These are phyloP conservation scores for Xylariaceae sp. DNA, from an alignment of 2,329 filamentous ascomycete genomes.

Conservation along the genomic window DNA sequence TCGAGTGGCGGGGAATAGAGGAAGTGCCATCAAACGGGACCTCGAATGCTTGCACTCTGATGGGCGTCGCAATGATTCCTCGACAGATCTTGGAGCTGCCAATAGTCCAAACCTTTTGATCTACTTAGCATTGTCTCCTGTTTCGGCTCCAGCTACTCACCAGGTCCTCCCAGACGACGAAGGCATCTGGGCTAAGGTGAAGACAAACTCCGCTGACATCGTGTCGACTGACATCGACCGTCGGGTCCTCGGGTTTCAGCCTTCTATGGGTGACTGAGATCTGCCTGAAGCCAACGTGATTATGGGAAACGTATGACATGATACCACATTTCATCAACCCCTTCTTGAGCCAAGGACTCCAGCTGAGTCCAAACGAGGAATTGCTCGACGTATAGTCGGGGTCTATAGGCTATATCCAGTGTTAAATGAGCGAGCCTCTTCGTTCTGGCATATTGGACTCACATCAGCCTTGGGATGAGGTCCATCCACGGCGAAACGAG, in stretches of 20 bases:
- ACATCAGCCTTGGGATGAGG: conserved; percentile 38
- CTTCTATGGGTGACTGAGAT: conserved; percentile 39
- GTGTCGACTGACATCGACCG: conserved; percentile 35
- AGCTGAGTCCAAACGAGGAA: conserved; percentile 49
- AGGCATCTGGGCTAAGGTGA: conserved; percentile 48
- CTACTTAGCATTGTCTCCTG: too few species aligned
- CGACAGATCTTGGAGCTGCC: conserved; percentile 39
- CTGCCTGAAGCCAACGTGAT: conserved; percentile 53
- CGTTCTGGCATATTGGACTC: conserved; percentile 13
- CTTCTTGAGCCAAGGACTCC: conserved; percentile 49
- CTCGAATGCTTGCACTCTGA: conserved; percentile 48
- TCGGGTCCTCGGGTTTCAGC: conserved; percentile 33
- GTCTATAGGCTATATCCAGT: conserved; percentile 30
- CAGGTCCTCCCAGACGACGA: conserved; percentile 52
- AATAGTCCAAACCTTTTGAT: conserved; percentile 40
- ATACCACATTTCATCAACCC: conserved; percentile 37
- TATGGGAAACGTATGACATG: conserved; percentile 47
- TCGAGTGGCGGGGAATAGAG: conserved; percentile 32
- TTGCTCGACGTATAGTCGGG: conserved; percentile 46
- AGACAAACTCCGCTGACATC: conserved; percentile 49
- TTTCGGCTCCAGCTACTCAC: conserved; percentile 30
- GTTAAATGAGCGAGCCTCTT: not conserved
- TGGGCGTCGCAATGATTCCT: conserved; percentile 53
- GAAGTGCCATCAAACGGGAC: conserved; percentile 37
- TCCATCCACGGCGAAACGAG: conserved; percentile 44